Percentiles rank a stretch among this genome's conserved stretches.
Conservation (phyloP, 2,329 filamentous ascomycete species). For the Cladophialophora psammophila region DNA sequence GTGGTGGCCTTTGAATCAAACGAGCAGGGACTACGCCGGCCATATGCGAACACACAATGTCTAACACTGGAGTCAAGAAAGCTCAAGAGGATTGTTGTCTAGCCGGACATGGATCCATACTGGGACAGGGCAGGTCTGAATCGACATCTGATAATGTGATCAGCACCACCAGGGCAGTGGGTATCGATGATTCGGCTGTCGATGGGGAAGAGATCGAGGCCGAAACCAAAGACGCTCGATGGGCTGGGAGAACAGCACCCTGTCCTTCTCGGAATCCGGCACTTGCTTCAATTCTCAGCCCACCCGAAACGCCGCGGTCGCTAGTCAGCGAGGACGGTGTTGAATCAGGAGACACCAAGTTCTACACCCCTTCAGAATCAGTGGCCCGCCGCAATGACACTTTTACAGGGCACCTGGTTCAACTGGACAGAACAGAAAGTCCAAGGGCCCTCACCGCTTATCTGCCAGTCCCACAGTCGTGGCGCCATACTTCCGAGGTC, state of each 20-base stretch:
- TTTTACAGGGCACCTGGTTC: neutral
- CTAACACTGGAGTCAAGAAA: neutral
- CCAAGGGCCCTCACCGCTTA: neutral
- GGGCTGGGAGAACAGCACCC: neutral
- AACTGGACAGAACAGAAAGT: neutral
- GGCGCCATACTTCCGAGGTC: neutral
- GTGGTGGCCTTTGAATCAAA: neutral
- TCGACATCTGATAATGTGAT: neutral
- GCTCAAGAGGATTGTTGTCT: neutral
- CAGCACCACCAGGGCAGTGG: neutral
- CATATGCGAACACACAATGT: neutral
- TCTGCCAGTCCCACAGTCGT: neutral
- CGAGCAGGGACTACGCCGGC: neutral
- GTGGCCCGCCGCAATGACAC: neutral
- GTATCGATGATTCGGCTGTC: neutral
- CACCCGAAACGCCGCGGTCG: neutral
- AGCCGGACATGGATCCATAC: neutral
- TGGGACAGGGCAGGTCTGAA: neutral
- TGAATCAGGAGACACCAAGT: neutral
- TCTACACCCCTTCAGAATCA: neutral
- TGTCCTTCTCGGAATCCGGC: neutral
- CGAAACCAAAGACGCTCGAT: neutral
- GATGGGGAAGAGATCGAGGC: neutral
- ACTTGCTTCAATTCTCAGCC: neutral
- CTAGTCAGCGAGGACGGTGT: neutral